A percentile compares a stretch with the other conserved stretches of the same genome.
These are phyloP conservation scores for Calocybe gangraenosa DNA, from an alignment of 768 basidiomycete genomes.

Conservation along the genomic window DNA sequence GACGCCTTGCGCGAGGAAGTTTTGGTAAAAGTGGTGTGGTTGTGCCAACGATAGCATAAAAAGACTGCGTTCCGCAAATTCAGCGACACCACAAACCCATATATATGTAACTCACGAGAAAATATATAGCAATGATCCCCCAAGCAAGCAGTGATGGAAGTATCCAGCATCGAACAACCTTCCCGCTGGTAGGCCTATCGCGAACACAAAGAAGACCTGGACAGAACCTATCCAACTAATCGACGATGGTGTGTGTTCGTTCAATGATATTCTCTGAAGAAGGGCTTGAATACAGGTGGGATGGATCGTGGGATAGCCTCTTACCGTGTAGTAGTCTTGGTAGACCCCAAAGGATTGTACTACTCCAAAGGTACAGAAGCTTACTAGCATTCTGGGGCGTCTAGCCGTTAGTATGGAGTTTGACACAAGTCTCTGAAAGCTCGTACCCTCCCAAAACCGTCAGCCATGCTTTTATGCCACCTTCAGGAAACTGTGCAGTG, in stretches of 20 bases:
- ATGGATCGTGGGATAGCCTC: neutral
- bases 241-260: constrained; percentile 34
- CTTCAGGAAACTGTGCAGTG: constrained; percentile 35
- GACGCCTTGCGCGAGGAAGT: constrained; percentile 52
- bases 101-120: constrained; percentile 31
- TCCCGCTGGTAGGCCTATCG: constrained; percentile 39
- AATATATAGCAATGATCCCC: constrained; percentile 35
- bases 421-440: neutral
- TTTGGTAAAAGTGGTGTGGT: constrained; percentile 46
- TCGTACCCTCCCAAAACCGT: constrained; percentile 44
- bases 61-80: constrained; percentile 22
- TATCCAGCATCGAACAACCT: constrained; percentile 47
- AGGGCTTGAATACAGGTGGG: neutral
- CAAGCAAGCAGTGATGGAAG: constrained; percentile 37
- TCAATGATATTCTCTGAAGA: constrained; percentile 31
- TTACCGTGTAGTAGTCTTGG: constrained; percentile 48
- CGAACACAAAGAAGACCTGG: constrained; percentile 46
- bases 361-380: constrained; percentile 46
- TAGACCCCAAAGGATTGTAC: constrained; percentile 50
- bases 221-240: constrained; percentile 50
- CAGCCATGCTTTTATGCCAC: constrained; percentile 40
- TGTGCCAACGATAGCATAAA: constrained; percentile 49
- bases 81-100: neutral
- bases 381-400: constrained; percentile 33
- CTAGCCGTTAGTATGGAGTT: too few species aligned